Conservation (phyloP, 768 basidiomycete species). For the Boletus vermiculosoides region DNA sequence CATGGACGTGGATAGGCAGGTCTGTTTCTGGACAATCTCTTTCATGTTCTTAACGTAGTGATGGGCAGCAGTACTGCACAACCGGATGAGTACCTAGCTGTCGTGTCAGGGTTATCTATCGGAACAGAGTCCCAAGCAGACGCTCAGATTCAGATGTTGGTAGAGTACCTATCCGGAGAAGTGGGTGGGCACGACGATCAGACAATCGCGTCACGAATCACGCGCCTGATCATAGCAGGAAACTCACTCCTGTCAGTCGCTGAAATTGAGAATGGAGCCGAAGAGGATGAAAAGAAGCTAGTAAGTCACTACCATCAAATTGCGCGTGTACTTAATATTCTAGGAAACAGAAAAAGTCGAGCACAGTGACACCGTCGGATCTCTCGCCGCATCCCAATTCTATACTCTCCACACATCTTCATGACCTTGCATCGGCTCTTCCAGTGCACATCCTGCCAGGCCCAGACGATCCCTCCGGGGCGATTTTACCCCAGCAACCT, state of each 20-base stretch:
- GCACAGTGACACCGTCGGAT: conserved; percentile 48
- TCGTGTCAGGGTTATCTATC: conserved; percentile 83
- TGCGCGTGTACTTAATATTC: conserved; percentile 13
- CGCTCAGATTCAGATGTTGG: conserved; percentile 79
- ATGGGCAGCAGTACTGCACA: conserved; percentile 16
- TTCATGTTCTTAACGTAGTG: conserved; percentile 11
- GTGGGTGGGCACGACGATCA: conserved; percentile 68
- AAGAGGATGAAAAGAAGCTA: conserved; percentile 51
- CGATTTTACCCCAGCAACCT: conserved; percentile 90
- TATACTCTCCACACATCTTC: conserved; percentile 64
- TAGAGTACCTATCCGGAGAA: conserved; percentile 88
- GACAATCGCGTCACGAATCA: conserved; percentile 64
- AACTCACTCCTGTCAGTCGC: conserved; percentile 70
- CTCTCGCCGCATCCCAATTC: conserved; percentile 77
- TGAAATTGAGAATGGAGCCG: conserved; percentile 33
- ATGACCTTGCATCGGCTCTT: conserved; percentile 73
- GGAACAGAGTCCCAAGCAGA: conserved; percentile 62
- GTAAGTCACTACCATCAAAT: conserved; percentile 39
- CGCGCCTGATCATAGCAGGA: conserved; percentile 85
- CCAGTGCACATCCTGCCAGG: conserved; percentile 91
- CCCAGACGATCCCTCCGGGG: conserved; percentile 81
- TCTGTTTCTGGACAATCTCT: conserved; percentile 1
- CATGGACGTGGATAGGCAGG: conserved; percentile 72
- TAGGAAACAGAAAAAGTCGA: conserved; percentile 56
- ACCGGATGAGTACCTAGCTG: conserved; percentile 75